Percentiles rank a stretch among this genome's conserved stretches.
These are phyloP conservation scores for Platanus orientalis DNA, from an alignment of 164 flowering plant species.

Conservation along the genomic window DNA sequence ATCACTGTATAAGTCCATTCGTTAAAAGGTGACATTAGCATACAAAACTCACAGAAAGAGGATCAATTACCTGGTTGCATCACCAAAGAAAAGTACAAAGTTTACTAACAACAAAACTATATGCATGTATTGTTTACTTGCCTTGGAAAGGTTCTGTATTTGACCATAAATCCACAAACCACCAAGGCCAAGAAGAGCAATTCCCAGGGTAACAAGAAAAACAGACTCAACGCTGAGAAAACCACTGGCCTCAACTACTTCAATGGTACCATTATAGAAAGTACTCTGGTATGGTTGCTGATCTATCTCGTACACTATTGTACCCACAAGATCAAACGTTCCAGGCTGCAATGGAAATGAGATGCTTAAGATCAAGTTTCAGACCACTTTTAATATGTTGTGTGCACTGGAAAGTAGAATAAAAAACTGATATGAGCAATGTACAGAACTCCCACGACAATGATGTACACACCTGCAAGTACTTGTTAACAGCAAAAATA, in stretches of 20 bases:
- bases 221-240: constrained; percentile 76
- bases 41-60: too few species aligned
- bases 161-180: constrained; percentile 72
- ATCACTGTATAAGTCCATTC: too few species aligned
- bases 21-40: too few species aligned
- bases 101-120: too few species aligned
- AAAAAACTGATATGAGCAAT: neutral
- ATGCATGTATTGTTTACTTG: too few species aligned
- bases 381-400: too few species aligned
- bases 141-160: constrained; percentile 72
- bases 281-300: constrained; percentile 65
- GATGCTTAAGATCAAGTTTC: neutral
- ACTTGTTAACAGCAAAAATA: constrained; percentile 81
- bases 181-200: constrained; percentile 63
- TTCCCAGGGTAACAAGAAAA: constrained; percentile 68
- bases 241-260: constrained; percentile 83
- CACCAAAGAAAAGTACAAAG: too few species aligned
- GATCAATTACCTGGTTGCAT: too few species aligned
- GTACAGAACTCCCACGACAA: neutral
- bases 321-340: constrained; percentile 87
- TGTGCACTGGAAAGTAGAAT: too few species aligned
- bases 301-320: constrained; percentile 83
- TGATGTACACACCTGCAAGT: constrained; percentile 60
- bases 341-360: constrained; percentile 60
- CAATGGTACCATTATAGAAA: constrained; percentile 91